These are phyloP conservation scores for Citrus sp. DNA, from an alignment of 345 rosid genomes.

Conservation along the genomic window DNA sequence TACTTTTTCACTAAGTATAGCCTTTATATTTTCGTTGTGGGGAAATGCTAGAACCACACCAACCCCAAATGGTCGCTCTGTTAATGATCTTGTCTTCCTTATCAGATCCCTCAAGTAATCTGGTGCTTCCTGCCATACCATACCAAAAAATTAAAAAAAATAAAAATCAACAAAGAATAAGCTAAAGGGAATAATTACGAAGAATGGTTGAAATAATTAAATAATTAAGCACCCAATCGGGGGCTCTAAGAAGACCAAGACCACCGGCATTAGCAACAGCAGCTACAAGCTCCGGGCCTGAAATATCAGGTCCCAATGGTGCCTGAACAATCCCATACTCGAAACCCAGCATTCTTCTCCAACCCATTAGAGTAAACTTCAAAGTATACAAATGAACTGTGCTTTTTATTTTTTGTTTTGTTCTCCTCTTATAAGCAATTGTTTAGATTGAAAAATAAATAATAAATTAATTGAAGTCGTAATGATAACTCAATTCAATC, in stretches of 20 bases:
- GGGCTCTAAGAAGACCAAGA: conserved; percentile 78
- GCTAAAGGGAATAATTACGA: neutral
- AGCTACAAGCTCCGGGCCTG: conserved; percentile 86
- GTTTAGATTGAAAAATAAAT: too few species aligned
- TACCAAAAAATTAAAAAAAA: neutral
- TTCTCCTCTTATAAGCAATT: neutral
- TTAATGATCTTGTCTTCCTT: conserved; percentile 61
- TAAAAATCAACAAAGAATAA: neutral
- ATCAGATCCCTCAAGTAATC: conserved; percentile 59
- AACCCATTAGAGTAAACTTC: conserved; percentile 37
- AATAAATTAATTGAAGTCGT: too few species aligned
- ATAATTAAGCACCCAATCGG: conserved; percentile 61
- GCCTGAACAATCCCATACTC: conserved; percentile 78
- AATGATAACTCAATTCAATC: neutral
- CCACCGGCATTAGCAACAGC: conserved; percentile 91
- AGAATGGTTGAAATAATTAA: too few species aligned
- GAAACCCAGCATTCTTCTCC: conserved; percentile 82
- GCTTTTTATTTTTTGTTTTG: neutral
- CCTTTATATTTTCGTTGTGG: conserved; percentile 61
- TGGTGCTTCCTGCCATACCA: conserved; percentile 58
- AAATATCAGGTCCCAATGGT: conserved; percentile 86
- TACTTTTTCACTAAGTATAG: conserved; percentile 68
- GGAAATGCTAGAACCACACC: conserved; percentile 79
- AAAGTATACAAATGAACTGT: too few species aligned
- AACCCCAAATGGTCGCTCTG: conserved; percentile 75